phyloP scores from a whole-genome alignment of 768 basidiomycete species.

The Mycena albidolilacea region DNA sequence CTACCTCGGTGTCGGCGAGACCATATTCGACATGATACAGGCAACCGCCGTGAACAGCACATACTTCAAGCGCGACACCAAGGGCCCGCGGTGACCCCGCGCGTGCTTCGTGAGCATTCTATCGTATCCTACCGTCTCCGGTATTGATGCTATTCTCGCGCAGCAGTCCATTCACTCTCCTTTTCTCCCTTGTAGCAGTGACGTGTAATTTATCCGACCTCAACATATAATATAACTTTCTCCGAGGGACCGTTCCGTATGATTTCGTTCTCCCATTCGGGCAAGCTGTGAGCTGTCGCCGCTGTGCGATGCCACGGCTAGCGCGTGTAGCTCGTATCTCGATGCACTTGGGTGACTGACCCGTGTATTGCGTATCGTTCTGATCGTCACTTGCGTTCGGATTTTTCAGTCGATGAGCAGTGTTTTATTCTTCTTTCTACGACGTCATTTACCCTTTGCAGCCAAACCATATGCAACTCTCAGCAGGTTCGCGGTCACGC shows the following conservation, averaged over 20 bases:
- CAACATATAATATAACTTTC: conserved; percentile 15
- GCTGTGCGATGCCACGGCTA: neutral
- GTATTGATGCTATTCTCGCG: conserved; percentile 21
- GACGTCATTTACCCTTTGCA: neutral
- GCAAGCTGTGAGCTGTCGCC: neutral
- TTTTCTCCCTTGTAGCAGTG: conserved; percentile 24
- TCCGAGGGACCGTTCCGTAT: neutral
- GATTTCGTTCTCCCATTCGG: neutral
- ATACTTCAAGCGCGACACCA: conserved; percentile 80
- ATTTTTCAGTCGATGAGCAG: neutral
- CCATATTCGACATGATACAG: conserved; percentile 88
- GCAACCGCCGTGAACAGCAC: conserved; percentile 88
- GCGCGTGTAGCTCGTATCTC: neutral
- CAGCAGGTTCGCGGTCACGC: neutral
- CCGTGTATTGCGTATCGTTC: neutral
- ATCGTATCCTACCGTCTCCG: neutral
- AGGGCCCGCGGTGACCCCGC: conserved; percentile 49
- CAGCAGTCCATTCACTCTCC: conserved; percentile 4
- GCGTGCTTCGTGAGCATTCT: neutral
- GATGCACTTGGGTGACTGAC: neutral
- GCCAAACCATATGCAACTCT: neutral
- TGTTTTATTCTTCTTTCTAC: neutral
- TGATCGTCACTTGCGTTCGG: conserved; percentile 3
- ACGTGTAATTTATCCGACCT: conserved; percentile 36
- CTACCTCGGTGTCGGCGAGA: conserved; percentile 90